Conservation (phyloP, 352 stramenopile species). For the Phytophthora pluvialis region DNA sequence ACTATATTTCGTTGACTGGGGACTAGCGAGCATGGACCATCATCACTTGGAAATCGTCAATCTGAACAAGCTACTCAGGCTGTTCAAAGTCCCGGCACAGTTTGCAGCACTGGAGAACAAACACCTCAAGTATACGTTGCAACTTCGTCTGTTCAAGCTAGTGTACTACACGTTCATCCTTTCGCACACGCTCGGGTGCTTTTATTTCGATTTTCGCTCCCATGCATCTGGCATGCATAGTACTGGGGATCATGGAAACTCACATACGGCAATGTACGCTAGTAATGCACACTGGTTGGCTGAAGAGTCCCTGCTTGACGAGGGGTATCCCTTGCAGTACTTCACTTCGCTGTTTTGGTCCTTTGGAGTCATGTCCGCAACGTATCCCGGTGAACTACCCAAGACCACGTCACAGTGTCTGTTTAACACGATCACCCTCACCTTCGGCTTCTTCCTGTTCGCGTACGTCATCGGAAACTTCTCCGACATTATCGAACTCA, state of each 20-base stretch:
- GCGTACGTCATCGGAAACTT: slow-evolving; percentile 82
- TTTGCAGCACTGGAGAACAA: slow-evolving; percentile 63
- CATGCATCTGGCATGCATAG: slow-evolving; percentile 29
- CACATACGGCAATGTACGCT: no score
- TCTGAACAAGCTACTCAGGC: slow-evolving; percentile 66
- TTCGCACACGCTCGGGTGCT: slow-evolving; percentile 59
- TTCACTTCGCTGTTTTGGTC: slow-evolving; percentile 72
- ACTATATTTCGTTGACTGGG: slow-evolving; percentile 59
- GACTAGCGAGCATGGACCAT: slow-evolving; percentile 4
- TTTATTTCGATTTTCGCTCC: slow-evolving; percentile 66
- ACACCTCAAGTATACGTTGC: slow-evolving; percentile 63
- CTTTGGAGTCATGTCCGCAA: slow-evolving; percentile 72
- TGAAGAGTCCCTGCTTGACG: slow-evolving; percentile 36
- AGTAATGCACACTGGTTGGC: slow-evolving; percentile 43
- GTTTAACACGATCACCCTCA: slow-evolving; percentile 67
- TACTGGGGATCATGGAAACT: not conserved
- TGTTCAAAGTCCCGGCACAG: slow-evolving; percentile 66
- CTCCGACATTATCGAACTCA: slow-evolving; percentile 70
- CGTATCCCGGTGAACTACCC: slow-evolving; percentile 53
- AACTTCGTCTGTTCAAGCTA: slow-evolving; percentile 77
- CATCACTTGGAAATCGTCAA: slow-evolving; percentile 60
- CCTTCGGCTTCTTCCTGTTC: slow-evolving; percentile 72
- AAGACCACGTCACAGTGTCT: slow-evolving; percentile 58
- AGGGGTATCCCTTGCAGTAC: slow-evolving; percentile 50
- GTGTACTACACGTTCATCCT: slow-evolving; percentile 79